Percentiles rank a stretch among this genome's conserved stretches.
Conservation (phyloP, 164 flowering plant species). For the Magnolia changhungtana region DNA sequence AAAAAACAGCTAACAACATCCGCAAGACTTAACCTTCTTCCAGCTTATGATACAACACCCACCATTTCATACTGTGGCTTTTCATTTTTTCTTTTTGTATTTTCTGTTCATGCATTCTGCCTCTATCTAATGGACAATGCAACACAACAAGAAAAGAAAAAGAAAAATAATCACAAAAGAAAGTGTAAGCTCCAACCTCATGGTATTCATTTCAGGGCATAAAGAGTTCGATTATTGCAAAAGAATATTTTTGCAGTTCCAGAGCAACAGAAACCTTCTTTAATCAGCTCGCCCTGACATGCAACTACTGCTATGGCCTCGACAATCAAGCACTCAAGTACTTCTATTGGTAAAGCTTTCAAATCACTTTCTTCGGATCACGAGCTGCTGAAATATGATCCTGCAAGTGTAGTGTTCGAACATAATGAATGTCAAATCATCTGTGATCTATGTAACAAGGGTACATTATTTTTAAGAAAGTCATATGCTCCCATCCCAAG, state of each 20-base stretch:
- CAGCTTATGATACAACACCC: neutral
- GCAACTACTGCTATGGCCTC: neutral
- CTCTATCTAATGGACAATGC: neutral
- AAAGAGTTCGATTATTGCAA: neutral
- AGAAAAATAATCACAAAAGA: neutral
- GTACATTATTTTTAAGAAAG: neutral
- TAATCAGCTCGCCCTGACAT: neutral
- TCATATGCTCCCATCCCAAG: neutral
- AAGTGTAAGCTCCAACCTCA: neutral
- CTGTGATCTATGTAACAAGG: neutral
- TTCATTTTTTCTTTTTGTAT: too few species aligned
- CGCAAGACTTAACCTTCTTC: neutral
- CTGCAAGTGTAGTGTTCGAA: constrained; percentile 27
- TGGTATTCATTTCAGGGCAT: neutral
- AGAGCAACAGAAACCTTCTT: neutral
- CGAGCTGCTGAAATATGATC: constrained; percentile 86
- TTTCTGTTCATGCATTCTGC: neutral
- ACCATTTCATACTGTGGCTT: neutral
- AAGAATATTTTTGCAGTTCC: neutral
- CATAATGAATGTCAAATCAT: neutral
- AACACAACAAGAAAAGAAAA: neutral
- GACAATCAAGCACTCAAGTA: neutral
- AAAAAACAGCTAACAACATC: neutral
- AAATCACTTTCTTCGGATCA: constrained; percentile 61
- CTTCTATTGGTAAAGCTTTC: neutral